Percentiles rank a stretch among this genome's conserved stretches.
phyloP scores from a whole-genome alignment of 2,329 filamentous ascomycete species.

The Nakataea oryzae region DNA sequence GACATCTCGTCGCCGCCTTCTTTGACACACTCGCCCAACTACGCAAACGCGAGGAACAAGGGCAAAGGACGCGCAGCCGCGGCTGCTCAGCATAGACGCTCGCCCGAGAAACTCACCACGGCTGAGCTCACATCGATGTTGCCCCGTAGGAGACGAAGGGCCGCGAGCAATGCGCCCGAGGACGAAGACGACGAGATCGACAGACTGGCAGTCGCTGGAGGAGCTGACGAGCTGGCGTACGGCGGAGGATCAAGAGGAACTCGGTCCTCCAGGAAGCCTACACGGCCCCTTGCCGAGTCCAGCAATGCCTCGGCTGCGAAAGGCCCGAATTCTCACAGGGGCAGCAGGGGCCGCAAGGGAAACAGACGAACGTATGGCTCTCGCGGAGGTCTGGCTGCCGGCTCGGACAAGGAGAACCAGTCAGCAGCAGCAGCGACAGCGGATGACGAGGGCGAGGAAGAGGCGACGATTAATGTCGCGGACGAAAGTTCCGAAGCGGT shows the following conservation, averaged over 20 bases:
- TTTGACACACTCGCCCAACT: conserved; percentile 56
- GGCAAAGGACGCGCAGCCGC: conserved; percentile 13
- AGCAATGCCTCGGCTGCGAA: conserved; percentile 4
- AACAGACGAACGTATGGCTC: conserved; percentile 37
- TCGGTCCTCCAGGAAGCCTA: background rate
- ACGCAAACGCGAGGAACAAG: conserved; percentile 14
- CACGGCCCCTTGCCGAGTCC: background rate
- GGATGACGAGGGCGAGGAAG: conserved; percentile 20
- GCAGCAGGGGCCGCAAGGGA: conserved; percentile 5
- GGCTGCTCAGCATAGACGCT: conserved; percentile 11
- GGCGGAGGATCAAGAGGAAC: conserved; percentile 1
- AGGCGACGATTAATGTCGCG: conserved; percentile 19
- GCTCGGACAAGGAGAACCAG: conserved; percentile 50
- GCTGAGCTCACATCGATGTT: conserved; percentile 43
- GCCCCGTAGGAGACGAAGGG: conserved; percentile 37
- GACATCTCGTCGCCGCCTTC: conserved; percentile 55
- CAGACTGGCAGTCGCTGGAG: conserved; percentile 29
- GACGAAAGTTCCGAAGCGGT: conserved; percentile 22
- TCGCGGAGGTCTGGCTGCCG: conserved; percentile 18
- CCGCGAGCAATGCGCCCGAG: conserved; percentile 9
- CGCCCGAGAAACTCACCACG: conserved; percentile 30
- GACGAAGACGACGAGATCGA: conserved; percentile 25
- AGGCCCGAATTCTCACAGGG: conserved; percentile 3
- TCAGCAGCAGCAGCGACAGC: background rate
- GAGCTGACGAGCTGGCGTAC: conserved; percentile 47